Evolutionary conservation across 2,329 filamentous ascomycete species (phyloP), one percentile per base, ranked within the genome.

Genomic region (Plenodomus tracheiphilus): DNA sequence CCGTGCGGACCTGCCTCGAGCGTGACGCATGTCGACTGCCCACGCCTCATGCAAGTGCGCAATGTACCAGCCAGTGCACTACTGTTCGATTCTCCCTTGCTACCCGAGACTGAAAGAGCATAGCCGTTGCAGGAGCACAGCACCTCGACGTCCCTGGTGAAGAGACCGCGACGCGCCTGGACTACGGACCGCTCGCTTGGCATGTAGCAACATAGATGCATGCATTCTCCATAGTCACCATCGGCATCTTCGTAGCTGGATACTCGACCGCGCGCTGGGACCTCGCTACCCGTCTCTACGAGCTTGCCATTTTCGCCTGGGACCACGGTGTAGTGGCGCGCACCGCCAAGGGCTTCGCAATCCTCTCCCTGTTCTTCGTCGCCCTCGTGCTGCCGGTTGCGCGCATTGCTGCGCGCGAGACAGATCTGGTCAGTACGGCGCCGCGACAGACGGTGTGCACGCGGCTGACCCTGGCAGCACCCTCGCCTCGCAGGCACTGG

Each of bases 181-280:
- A 16, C 20, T 38, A 28, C 30, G 22, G 28, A 46, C 39, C 20
- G 4, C 39, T 47, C 18, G 46, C 60, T 62, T 63, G 60, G 57
- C 56, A 64, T 61, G 59, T 55, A 39, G 54, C 42, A 32, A 32
- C 6, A 56, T 83, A 81, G 82, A 97, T 97, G 93, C 92, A 97
- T 91, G 91, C 92, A 70, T 97, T 97, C 80, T 97, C 93, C 58
- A 81, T 93, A 74, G 84, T 97, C 75, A 96, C 92, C 69, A 86
- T 96, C 78, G 91, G 89, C 78, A 97, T 99, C 80, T 99, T 99
- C 81, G 88, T 97, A 82, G 93, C 94, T 79, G 94, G 94, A 76
- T 99, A 99, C 82, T 97, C 93, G 75, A 99, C 94, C 77, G 94
- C 94, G 72, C 89, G 94, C 81, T 99, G 94, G 92, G 94, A 97